These are phyloP conservation scores for Lolium multiflorum DNA, from an alignment of 176 grass and related monocot species.

Conservation along the genomic window DNA sequence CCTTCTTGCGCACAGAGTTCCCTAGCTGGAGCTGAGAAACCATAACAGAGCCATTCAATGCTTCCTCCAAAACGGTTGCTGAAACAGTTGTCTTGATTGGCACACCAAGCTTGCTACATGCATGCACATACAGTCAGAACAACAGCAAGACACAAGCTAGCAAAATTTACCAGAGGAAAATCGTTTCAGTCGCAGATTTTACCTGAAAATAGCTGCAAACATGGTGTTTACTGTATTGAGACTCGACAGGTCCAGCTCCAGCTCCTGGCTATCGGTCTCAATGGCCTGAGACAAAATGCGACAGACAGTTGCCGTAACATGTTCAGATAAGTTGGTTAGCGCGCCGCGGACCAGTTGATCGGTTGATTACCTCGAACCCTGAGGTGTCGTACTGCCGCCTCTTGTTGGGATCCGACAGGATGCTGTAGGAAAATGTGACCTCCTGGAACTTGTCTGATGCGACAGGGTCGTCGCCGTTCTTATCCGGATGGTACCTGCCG, in stretches of 20 bases:
- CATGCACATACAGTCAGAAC: conserved; percentile 11
- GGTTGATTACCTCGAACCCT: conserved; percentile 78
- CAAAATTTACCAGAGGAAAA: conserved; percentile 3
- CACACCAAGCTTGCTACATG: conserved; percentile 90
- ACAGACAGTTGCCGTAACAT: not conserved
- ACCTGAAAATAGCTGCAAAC: conserved; percentile 99
- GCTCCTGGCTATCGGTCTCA: conserved; percentile 84
- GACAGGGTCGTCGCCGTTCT: conserved; percentile 88
- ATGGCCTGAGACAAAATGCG: conserved; percentile 63
- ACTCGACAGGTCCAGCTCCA: conserved; percentile 98
- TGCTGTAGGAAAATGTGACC: conserved; percentile 95
- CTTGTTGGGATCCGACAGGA: conserved; percentile 86
- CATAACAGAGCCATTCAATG: conserved; percentile 81
- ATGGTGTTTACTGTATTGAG: conserved; percentile 94
- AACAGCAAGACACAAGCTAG: conserved; percentile 9
- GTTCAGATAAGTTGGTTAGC: not conserved
- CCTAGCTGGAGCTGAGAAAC: conserved; percentile 82
- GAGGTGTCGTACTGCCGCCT: conserved; percentile 85
- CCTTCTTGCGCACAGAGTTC: conserved; percentile 75
- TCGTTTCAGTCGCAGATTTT: not conserved
- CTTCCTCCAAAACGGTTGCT: conserved; percentile 94
- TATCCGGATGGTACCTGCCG: conserved; percentile 91
- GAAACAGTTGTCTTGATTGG: conserved; percentile 99
- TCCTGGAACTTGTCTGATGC: conserved; percentile 91
- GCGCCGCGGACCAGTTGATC: not conserved